Evolutionary conservation across 2,329 filamentous ascomycete genomes (phyloP), one percentile per base, ranked within the genome.

Genomic region (Trichocomaceae sp.): DNA sequence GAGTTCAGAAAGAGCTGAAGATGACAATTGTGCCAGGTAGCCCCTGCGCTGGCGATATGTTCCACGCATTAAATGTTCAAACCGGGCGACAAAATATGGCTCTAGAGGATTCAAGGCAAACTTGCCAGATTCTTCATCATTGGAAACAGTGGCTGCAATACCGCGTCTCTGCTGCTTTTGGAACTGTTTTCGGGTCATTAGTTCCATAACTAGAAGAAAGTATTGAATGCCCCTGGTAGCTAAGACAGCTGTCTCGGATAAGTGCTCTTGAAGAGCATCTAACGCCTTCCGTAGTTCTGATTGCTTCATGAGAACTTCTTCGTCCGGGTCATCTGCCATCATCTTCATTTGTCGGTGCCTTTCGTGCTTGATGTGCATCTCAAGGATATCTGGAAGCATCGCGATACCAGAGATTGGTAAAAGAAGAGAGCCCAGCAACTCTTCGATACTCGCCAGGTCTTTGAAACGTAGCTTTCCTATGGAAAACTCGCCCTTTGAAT

Each of bases 401-500:
- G 33, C 15, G 31, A 39, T 49, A n/a, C 33, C 47, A 6, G 47
- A 39, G 31, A 49, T 33, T n/a, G 33, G 20, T 20, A 26, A 26
- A 6, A 49, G 17, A 23, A 49, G 5, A 17, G 20, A 22, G 5
- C 47, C 33, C 10, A 49, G 22, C n/a, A 49, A 12, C 31, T 35
- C 47, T 26, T 35, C 47, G 19, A 26, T 39, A 5, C 13, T 39
- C 10, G 10, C 33, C 15, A 89, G 69, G 58, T 90, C 85, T 55
- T 85, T 79, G 0, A 85, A 80, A 8, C 80, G 78, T 9, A 90
- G 70, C 61, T 85, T 85, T 1, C 86, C 87, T 64, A 81, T 81
- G 0, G 85, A 86, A n/a, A 86, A 69, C 61, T 90, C 87, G 52
- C 86, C 77, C 69, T 90, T 89, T 0, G 85, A 87, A 64, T 88